Conservation (phyloP, 1,139 yeast species). For the Candida labiduridarum region DNA sequence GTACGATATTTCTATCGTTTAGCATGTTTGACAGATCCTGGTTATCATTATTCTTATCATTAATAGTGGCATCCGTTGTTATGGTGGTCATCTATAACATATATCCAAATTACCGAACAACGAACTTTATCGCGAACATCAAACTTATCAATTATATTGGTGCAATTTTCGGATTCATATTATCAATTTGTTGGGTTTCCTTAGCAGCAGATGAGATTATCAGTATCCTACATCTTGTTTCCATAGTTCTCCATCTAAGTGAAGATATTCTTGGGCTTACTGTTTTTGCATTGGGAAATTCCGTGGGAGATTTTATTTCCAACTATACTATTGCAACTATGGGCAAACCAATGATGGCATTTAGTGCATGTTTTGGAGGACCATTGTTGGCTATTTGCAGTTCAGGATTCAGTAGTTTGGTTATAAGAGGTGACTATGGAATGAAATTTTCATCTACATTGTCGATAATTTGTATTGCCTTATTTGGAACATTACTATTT, state of each 20-base stretch:
- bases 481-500: conserved; percentile 55
- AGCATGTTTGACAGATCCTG: conserved; percentile 7
- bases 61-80: conserved; percentile 16
- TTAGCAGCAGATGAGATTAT: conserved; percentile 78
- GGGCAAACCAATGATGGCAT: conserved; percentile 92
- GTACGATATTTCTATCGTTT: conserved; percentile 19
- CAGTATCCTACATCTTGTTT: conserved; percentile 62
- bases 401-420: conserved; percentile 60
- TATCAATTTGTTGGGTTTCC: conserved; percentile 75
- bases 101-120: conserved; percentile 9
- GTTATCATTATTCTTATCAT: conserved; percentile 11
- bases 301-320: conserved; percentile 86
- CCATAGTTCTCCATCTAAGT: conserved; percentile 62
- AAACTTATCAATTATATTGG: conserved; percentile 31
- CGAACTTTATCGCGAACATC: conserved; percentile 7
- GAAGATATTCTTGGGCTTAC: conserved; percentile 86
- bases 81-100: conserved; percentile 10
- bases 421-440: conserved; percentile 30
- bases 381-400: conserved; percentile 61
- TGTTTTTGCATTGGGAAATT: conserved; percentile 89
- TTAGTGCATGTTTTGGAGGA: conserved; percentile 94
- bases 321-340: conserved; percentile 80
- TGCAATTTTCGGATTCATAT: conserved; percentile 62
- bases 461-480: conserved; percentile 50
- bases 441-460: conserved; percentile 28